Percentiles rank a stretch among this genome's conserved stretches.
Evolutionary conservation across 179 eudicot genomes (phyloP).

Genomic region (Camellia oleifera): DNA sequence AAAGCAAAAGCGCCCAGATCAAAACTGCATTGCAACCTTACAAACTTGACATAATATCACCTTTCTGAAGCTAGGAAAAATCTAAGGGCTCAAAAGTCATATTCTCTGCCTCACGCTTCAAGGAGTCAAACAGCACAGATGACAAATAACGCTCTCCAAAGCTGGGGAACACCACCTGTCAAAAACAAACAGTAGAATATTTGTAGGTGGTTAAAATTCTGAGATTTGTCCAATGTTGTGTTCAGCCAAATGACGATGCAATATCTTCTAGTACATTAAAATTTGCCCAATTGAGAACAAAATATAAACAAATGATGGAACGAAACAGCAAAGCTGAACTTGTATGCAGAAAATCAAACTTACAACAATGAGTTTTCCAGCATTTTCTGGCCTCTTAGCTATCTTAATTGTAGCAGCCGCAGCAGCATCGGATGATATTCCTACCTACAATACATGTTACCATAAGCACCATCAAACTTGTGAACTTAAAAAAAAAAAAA

Average conservation of each 20-base stretch:
- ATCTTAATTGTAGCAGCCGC: conserved; percentile 73
- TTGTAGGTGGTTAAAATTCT: not conserved
- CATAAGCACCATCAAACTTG: not conserved
- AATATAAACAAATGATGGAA: not conserved
- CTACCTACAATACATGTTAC: conserved; percentile 42
- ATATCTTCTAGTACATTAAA: not conserved
- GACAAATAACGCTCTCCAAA: conserved; percentile 79
- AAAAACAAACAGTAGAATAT: not conserved
- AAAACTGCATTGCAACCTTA: not conserved
- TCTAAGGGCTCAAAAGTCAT: conserved; percentile 59
- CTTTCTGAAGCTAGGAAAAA: conserved; percentile 24
- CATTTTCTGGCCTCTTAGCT: conserved; percentile 77
- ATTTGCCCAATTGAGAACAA: no score
- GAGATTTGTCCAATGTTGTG: not conserved
- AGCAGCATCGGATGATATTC: conserved; percentile 93
- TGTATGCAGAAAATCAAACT: conserved; percentile 24
- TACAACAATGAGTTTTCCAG: conserved; percentile 82
- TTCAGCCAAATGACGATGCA: not conserved
- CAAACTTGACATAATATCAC: not conserved
- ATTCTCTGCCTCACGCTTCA: conserved; percentile 71
- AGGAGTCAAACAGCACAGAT: conserved; percentile 59
- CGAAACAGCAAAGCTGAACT: not conserved
- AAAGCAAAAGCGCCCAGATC: not conserved
- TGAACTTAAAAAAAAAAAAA: not conserved
- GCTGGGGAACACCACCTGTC: conserved; percentile 71